Conservation (phyloP, 495 filamentous ascomycete species). For the Daldinia caldariorum region DNA sequence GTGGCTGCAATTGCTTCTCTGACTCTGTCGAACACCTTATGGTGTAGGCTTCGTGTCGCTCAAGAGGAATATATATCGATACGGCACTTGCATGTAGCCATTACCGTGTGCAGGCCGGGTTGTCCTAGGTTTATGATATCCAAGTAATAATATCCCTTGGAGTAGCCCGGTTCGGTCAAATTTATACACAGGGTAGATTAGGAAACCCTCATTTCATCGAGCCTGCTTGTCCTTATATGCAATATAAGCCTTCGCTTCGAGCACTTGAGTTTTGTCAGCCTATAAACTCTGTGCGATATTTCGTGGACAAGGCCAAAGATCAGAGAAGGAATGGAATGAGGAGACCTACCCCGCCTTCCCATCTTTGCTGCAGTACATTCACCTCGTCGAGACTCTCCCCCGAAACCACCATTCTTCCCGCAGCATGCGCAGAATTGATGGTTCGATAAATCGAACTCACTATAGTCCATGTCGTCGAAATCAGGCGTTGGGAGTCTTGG, state of each 20-base stretch:
- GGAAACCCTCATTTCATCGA: slow-evolving; percentile 1
- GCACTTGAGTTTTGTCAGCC: slow-evolving; percentile 21
- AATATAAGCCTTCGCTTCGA: slow-evolving; percentile 23
- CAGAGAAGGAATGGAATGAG: not conserved
- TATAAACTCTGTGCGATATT: not conserved
- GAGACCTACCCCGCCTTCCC: slow-evolving; percentile 39
- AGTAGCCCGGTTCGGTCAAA: not conserved
- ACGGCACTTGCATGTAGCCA: not conserved
- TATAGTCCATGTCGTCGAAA: slow-evolving; percentile 31
- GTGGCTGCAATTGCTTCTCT: not conserved
- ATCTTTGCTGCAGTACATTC: slow-evolving; percentile 34
- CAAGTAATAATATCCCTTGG: not conserved
- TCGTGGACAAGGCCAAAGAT: not conserved
- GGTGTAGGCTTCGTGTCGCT: not conserved
- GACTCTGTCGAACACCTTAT: not conserved
- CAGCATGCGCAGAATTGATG: slow-evolving; percentile 44
- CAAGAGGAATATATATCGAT: not conserved
- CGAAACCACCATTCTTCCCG: not conserved
- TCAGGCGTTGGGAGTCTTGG: slow-evolving; percentile 47
- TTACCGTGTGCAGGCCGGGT: not conserved
- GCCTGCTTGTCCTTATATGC: slow-evolving; percentile 1
- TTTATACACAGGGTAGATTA: not conserved
- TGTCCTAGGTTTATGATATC: not conserved
- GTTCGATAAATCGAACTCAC: not conserved
- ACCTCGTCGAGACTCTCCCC: not conserved